Conservation (phyloP, 2,329 filamentous ascomycete species). For the Didymella sp. region DNA sequence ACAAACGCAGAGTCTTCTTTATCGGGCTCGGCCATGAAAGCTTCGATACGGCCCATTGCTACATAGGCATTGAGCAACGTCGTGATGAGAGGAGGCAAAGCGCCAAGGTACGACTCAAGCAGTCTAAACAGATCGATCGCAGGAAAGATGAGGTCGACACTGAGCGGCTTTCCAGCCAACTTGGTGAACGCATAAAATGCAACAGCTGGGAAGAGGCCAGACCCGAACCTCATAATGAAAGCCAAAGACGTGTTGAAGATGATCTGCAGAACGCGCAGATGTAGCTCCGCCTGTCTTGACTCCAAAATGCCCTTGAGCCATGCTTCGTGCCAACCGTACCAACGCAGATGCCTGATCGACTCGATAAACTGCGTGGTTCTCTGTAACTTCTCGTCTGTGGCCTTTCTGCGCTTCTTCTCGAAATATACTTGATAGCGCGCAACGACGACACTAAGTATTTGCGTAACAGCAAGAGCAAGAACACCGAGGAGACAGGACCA, state of each 20-base stretch:
- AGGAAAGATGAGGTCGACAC: conserved; percentile 84
- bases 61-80: conserved; percentile 82
- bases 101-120: conserved; percentile 74
- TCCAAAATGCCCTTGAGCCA: conserved; percentile 76
- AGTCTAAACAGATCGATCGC: conserved; percentile 81
- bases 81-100: conserved; percentile 77
- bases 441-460: conserved; percentile 72
- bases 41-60: conserved; percentile 79
- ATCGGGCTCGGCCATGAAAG: conserved; percentile 86
- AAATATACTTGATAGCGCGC: conserved; percentile 71
- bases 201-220: conserved; percentile 77
- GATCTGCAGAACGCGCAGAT: conserved; percentile 68
- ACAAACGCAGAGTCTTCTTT: conserved; percentile 62
- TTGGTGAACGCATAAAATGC: conserved; percentile 84
- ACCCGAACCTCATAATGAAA: conserved; percentile 74
- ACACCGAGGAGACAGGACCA: conserved; percentile 80
- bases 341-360: conserved; percentile 78
- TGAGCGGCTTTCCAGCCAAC: conserved; percentile 70
- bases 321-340: conserved; percentile 81
- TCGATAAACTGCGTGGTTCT: conserved; percentile 86
- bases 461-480: conserved; percentile 70
- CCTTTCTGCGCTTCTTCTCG: conserved; percentile 73
- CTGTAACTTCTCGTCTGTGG: conserved; percentile 80
- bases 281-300: conserved; percentile 71
- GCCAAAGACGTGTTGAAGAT: conserved; percentile 69